Percentiles rank a stretch among this genome's conserved stretches.
Conservation (phyloP, 2,329 filamentous ascomycete genomes). For the Alternaria incomplexa region DNA sequence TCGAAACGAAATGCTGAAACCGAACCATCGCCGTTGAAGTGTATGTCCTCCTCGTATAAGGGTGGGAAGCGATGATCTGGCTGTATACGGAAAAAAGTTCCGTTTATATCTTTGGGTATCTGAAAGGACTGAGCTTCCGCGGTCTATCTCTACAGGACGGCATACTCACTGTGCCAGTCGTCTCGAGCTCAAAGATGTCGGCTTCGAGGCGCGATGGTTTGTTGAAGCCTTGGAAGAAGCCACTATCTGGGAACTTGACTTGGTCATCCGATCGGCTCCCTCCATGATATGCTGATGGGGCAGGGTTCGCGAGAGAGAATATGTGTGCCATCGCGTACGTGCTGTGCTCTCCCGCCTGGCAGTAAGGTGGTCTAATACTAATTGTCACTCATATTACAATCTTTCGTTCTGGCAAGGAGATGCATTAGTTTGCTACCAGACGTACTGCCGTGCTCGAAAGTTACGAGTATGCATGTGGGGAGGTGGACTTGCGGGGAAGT, state of each 20-base stretch:
- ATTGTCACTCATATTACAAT: not conserved
- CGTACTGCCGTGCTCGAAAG: conserved; percentile 5
- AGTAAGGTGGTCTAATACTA: not conserved
- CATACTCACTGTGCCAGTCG: conserved; percentile 39
- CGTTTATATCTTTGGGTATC: conserved; percentile 53
- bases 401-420: not conserved
- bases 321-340: conserved; percentile 39
- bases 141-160: not conserved
- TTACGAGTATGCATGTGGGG: conserved; percentile 16
- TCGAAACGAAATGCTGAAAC: conserved; percentile 53
- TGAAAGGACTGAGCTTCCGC: not conserved
- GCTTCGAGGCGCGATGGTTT: conserved; percentile 50
- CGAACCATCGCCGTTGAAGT: conserved; percentile 55
- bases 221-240: conserved; percentile 51
- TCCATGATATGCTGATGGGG: conserved; percentile 31
- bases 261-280: conserved; percentile 32
- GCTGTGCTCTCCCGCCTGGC: not conserved
- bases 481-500: conserved; percentile 18
- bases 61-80: conserved; percentile 61
- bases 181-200: conserved; percentile 49
- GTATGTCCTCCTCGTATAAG: conserved; percentile 61
- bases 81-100: conserved; percentile 54
- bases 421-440: conserved; percentile 1
- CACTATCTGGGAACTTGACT: conserved; percentile 41
- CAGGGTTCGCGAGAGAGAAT: conserved; percentile 38